Evolutionary conservation across 495 filamentous ascomycete genomes (phyloP).

Genomic region (Penicillium coprophilum): DNA sequence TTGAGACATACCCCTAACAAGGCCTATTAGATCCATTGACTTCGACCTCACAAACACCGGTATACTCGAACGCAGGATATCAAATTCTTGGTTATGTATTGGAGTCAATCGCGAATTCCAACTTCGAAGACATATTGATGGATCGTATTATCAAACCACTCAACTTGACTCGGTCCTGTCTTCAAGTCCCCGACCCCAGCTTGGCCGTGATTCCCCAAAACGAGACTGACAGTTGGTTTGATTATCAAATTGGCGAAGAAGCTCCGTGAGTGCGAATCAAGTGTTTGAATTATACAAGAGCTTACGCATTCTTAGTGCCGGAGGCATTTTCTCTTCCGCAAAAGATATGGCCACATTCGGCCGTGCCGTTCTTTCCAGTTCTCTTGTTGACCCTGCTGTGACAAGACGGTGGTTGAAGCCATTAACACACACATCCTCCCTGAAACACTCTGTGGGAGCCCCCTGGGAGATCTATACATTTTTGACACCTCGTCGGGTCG

Average conservation of each 20-base stretch:
- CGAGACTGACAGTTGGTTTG: conserved; percentile 30
- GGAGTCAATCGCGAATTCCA: conserved; percentile 29
- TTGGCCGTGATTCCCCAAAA: conserved; percentile 41
- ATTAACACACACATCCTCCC: conserved; percentile 44
- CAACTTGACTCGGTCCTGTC: conserved; percentile 38
- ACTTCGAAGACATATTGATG: conserved; percentile 15
- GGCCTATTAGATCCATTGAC: conserved; percentile 42
- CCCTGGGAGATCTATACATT: conserved; percentile 56
- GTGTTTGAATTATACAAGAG: neutral
- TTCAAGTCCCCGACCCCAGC: conserved; percentile 28
- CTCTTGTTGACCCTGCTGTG: conserved; percentile 40
- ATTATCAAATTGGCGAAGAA: conserved; percentile 43
- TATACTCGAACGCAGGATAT: conserved; percentile 61
- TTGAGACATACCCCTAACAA: neutral
- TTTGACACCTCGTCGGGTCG: conserved; percentile 29
- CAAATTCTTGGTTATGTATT: conserved; percentile 57
- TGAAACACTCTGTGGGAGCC: conserved; percentile 47
- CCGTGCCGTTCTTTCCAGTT: conserved; percentile 53
- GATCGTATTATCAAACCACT: conserved; percentile 39
- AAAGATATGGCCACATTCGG: conserved; percentile 54
- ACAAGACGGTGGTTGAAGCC: conserved; percentile 63
- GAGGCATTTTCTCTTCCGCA: conserved; percentile 56
- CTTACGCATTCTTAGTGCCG: conserved; percentile 40
- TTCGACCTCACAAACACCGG: conserved; percentile 47
- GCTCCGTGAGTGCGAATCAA: conserved; percentile 39